A percentile compares a stretch with the other conserved stretches of the same genome.
These are phyloP conservation scores for Citrullus amarus DNA, from an alignment of 306 rosid genomes.

Conservation along the genomic window DNA sequence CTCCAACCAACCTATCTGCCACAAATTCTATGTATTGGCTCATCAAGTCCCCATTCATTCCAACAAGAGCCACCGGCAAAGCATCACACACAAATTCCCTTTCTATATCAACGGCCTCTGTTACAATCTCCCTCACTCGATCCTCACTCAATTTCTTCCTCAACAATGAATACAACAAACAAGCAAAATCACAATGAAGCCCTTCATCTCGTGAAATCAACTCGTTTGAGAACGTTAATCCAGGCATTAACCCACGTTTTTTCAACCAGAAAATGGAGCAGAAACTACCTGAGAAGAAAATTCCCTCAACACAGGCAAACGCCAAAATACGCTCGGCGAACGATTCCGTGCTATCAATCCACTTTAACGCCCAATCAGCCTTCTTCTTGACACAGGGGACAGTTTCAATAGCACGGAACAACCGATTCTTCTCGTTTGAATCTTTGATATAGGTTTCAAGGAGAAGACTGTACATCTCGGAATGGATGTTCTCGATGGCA, in stretches of 20 bases:
- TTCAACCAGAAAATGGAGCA: constrained; percentile 82
- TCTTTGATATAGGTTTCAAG: constrained; percentile 66
- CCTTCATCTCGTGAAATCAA: constrained; percentile 83
- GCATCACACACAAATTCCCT: constrained; percentile 79
- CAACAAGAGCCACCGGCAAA: constrained; percentile 66
- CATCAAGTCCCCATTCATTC: constrained; percentile 75
- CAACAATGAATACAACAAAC: constrained; percentile 41
- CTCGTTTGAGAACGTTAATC: constrained; percentile 72
- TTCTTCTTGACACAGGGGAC: constrained; percentile 54
- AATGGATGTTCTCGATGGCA: constrained; percentile 81
- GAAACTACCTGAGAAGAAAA: constrained; percentile 81
- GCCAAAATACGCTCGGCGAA: constrained; percentile 53
- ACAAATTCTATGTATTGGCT: constrained; percentile 70
- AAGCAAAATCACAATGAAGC: constrained; percentile 71
- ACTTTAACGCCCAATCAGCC: constrained; percentile 57
- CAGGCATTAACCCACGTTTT: constrained; percentile 83
- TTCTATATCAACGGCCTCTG: constrained; percentile 61
- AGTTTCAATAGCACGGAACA: constrained; percentile 64
- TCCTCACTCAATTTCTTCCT: constrained; percentile 39
- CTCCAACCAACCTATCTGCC: constrained; percentile 57
- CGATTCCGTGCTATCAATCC: constrained; percentile 39
- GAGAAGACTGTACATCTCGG: constrained; percentile 78
- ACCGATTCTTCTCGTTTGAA: constrained; percentile 32
- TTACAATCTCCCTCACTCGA: constrained; percentile 42
- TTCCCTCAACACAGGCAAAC: constrained; percentile 80